Evolutionary conservation across 1,139 yeast genomes (phyloP).

Genomic region (Pichia sp.): DNA sequence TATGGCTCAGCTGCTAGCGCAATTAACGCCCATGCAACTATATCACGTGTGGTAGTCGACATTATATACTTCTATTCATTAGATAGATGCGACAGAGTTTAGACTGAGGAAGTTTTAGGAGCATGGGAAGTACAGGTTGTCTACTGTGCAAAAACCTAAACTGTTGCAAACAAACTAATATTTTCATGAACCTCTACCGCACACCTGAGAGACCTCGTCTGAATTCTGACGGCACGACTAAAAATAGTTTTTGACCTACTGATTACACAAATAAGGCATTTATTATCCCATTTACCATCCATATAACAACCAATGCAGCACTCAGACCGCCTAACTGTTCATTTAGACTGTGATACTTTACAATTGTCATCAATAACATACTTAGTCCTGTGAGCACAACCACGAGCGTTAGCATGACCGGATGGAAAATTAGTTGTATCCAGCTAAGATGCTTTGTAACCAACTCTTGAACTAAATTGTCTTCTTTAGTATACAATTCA

Average conservation of each 20-base stretch:
- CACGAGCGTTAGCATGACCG: slow-evolving; percentile 41
- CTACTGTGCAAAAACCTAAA: too few relatives aligned
- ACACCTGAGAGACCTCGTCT: background rate
- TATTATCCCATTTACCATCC: slow-evolving; percentile 7
- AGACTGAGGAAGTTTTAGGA: too few relatives aligned
- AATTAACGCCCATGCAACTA: slow-evolving; percentile 20
- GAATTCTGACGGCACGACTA: background rate
- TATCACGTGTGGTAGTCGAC: slow-evolving; percentile 14
- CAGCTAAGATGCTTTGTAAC: slow-evolving; percentile 15
- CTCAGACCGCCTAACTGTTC: slow-evolving; percentile 69
- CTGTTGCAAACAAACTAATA: too few relatives aligned
- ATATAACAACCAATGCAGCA: slow-evolving; percentile 40
- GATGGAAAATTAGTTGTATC: slow-evolving; percentile 32
- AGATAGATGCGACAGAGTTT: background rate
- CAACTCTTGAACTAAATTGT: slow-evolving; percentile 9
- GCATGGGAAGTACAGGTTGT: too few relatives aligned
- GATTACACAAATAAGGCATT: background rate
- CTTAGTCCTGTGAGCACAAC: slow-evolving; percentile 70
- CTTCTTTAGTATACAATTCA: slow-evolving; percentile 19
- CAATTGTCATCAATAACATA: slow-evolving; percentile 81
- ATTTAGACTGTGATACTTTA: slow-evolving; percentile 74
- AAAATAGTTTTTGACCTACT: background rate
- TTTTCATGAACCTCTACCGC: background rate
- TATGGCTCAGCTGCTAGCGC: slow-evolving; percentile 63
- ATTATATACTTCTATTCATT: background rate